phyloP scores from a whole-genome alignment of 345 rosid species.

The Brassica nigra region DNA sequence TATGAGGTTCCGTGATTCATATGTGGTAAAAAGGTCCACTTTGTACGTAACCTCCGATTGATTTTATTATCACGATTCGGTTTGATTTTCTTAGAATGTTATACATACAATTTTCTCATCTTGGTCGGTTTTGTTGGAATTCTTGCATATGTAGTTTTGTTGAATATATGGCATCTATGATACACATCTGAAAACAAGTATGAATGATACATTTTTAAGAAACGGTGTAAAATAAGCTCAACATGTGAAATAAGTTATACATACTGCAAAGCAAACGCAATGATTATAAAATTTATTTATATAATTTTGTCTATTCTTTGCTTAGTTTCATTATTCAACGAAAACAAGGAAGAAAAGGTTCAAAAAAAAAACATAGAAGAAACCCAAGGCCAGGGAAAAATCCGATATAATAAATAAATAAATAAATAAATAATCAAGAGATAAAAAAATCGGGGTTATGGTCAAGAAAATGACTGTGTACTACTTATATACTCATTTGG shows the following conservation, averaged over 20 bases:
- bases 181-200: not conserved
- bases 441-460: slow-evolving; percentile 11
- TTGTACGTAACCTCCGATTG: slow-evolving; percentile 26
- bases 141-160: slow-evolving; percentile 22
- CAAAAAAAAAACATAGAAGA: too few relatives aligned
- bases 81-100: slow-evolving; percentile 19
- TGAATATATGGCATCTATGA: slow-evolving; percentile 22
- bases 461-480: slow-evolving; percentile 30
- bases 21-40: slow-evolving; percentile 26
- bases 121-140: slow-evolving; percentile 27
- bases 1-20: slow-evolving; percentile 9
- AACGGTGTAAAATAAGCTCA: slow-evolving; percentile 11
- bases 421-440: not conserved
- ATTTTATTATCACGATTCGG: slow-evolving; percentile 27
- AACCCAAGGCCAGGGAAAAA: not conserved
- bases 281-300: not conserved
- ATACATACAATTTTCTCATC: slow-evolving; percentile 20
- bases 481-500: slow-evolving; percentile 20
- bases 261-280: not conserved
- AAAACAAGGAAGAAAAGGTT: not conserved
- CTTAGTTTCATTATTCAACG: not conserved
- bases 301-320: not conserved
- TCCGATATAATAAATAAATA: not conserved
- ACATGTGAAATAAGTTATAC: not conserved
- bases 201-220: not conserved